These are phyloP conservation scores for Atractiella rhizophila DNA, from an alignment of 768 basidiomycete genomes.

Conservation along the genomic window DNA sequence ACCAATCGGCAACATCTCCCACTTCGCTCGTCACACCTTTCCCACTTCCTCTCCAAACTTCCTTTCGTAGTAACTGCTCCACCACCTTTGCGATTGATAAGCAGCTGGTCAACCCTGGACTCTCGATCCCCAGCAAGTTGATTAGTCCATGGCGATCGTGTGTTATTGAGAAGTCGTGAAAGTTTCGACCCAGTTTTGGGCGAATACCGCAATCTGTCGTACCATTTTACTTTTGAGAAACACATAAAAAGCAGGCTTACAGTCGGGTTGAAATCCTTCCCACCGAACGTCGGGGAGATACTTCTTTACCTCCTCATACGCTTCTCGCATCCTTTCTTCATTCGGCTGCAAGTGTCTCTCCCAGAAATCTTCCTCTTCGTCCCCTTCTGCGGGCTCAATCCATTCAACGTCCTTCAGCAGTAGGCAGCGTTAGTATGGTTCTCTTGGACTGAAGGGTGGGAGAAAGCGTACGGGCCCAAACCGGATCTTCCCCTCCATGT, in stretches of 20 bases:
- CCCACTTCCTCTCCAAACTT: too few relatives aligned
- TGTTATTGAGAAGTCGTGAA: conserved; percentile 39
- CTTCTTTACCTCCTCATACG: conserved; percentile 42
- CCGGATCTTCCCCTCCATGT: too few relatives aligned
- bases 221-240: not conserved
- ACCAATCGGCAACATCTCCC: too few relatives aligned
- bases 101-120: conserved; percentile 65
- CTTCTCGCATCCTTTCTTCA: conserved; percentile 33
- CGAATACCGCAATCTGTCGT: conserved; percentile 25
- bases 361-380: conserved; percentile 49
- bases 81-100: conserved; percentile 38
- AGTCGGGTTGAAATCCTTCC: conserved; percentile 49
- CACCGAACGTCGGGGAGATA: conserved; percentile 43
- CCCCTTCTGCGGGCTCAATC: conserved; percentile 27
- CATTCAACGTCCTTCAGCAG: conserved; percentile 82
- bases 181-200: conserved; percentile 57
- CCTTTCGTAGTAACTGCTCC: too few relatives aligned
- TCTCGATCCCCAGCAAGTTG: conserved; percentile 69
- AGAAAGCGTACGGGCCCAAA: not conserved
- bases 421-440: conserved; percentile 59
- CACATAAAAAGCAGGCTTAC: conserved; percentile 22
- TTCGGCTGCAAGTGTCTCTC: conserved; percentile 36
- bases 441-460: conserved; percentile 21
- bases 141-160: conserved; percentile 30
- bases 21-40: too few relatives aligned